Base-by-base conservation (phyloP, 2,329 filamentous ascomycete species). In the Biscogniauxia marginata region DNA sequence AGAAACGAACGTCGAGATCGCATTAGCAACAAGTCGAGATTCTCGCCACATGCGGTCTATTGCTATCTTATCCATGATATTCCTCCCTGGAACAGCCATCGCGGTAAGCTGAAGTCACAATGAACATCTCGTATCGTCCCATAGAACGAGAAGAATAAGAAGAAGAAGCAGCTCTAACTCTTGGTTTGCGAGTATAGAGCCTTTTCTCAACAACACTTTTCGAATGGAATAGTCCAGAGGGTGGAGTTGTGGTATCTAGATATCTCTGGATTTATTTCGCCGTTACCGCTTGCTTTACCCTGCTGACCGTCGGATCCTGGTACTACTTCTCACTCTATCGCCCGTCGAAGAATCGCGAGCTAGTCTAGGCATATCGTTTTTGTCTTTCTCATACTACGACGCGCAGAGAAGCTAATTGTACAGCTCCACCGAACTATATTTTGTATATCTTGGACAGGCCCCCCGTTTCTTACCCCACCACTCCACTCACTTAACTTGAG, bases 21-120 rank as follows among this genome's bases (percentile, higher is more conserved):
- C 69, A 0, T n/a, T 63, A 2, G 66, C 62, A 4, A 68, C 65
- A 1, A 61, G 62, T 1, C 59, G 62, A 24, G 68, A 72, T 49
- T 70, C 68, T 0, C 60, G 57, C 11, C 59, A 67, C 7, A 69
- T 72, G 68, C 56, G 65, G 4, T 66, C 65, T 0, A 71, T 72
- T 9, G 64, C 68, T 0, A 24, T 70, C 1, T 56, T 72, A 6
- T 69, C 70, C 0, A 71, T 72, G 68, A 46, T 72, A 1, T 72
- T 71, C 46, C 58, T 72, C 0, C 70, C 69, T 0, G 67, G 67
- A 1, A 72, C 68, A 3, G 70, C 71, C 47, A 57, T 69, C 5
- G 65, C 68, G 8, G 69, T 69, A 59, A 49, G 63, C 52, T 11
- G 3, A 34, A 34, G 16, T 34, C 8, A 34, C 30, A n/a, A n/a